Evolutionary conservation across 1,139 yeast species (phyloP).

Genomic region (Yamadazyma dendronema): DNA sequence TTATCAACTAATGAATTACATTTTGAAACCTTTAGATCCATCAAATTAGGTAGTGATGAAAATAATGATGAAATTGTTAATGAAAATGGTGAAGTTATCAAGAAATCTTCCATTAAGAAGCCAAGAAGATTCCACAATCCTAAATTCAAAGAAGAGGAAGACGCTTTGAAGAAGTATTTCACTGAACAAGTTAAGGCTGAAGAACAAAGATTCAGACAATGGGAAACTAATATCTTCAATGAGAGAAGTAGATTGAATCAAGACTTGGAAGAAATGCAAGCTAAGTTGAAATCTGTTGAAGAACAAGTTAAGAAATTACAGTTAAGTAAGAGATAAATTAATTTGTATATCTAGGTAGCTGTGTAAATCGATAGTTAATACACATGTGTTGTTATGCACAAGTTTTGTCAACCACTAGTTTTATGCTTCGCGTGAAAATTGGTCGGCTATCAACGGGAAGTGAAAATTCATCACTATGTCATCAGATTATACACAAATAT

Average conservation of each 20-base stretch:
- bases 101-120: constrained; percentile 39
- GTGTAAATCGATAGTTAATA: too few relatives aligned
- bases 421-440: too few relatives aligned
- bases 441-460: constrained; percentile 3
- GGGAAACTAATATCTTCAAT: constrained; percentile 95
- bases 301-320: constrained; percentile 72
- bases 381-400: too few relatives aligned
- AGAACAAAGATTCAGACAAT: constrained; percentile 95
- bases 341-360: too few relatives aligned
- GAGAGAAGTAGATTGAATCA: constrained; percentile 93
- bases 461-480: not conserved
- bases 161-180: constrained; percentile 86
- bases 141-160: constrained; percentile 93
- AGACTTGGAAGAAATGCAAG: constrained; percentile 87
- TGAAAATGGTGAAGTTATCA: constrained; percentile 35
- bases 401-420: too few relatives aligned
- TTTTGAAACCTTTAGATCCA: constrained; percentile 82
- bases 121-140: constrained; percentile 72
- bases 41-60: constrained; percentile 69
- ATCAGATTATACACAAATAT: not conserved
- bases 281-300: constrained; percentile 66
- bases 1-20: constrained; percentile 89
- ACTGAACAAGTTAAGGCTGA: constrained; percentile 98
- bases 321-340: constrained; percentile 38
- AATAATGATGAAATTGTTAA: constrained; percentile 33